Base-by-base conservation (phyloP, 345 rosid species). In the Capsella bursapastoris region DNA sequence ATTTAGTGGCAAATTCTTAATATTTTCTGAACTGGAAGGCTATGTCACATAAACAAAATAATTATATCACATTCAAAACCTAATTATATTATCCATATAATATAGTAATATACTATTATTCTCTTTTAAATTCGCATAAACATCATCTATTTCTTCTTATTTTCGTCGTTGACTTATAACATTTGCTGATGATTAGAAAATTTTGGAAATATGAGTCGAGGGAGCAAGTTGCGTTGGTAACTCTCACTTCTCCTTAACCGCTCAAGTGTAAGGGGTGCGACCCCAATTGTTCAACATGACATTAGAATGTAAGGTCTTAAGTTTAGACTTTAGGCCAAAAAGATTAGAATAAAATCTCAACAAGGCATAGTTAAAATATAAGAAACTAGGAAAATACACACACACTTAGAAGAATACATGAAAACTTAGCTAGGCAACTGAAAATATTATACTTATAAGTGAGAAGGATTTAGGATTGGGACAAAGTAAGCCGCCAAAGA, bases 401-500 rank as follows among this genome's bases (percentile, higher is more conserved):
- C 25, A 18, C 22, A 18, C 22, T 18, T 14, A 14, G 14, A 29
- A 13, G 5, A 31, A 32, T 8, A 34, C 9, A 34, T 16, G 3
- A 11, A 58, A 37, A 9, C 13, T 22, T 8, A 34, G 22, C 22
- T 18, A 15, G 10, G 45, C 4, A 4, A 37, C 12, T 57, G 14
- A 4, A 57, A 34, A 2, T 15, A 4, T 32, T 13, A 14, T 35
- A 22, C 25, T 22, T 22, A 9, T 27, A n/a, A 38, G 60, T 52
- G 64, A 57, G 37, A 64, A 44, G 37, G 57, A 66, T 44, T 35
- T 57, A 22, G 60, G 59, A 66, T 67, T 58, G 31, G 37, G 53
- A 53, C 6, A 75, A 67, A 22, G 0, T 22, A 22, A 75, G 68
- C 61, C 62, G 61, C 73, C 73, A 51, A 75, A 47, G 72, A 57